These are phyloP conservation scores for Euphorbia pulcherrima DNA, from an alignment of 345 rosid genomes.

Conservation along the genomic window DNA sequence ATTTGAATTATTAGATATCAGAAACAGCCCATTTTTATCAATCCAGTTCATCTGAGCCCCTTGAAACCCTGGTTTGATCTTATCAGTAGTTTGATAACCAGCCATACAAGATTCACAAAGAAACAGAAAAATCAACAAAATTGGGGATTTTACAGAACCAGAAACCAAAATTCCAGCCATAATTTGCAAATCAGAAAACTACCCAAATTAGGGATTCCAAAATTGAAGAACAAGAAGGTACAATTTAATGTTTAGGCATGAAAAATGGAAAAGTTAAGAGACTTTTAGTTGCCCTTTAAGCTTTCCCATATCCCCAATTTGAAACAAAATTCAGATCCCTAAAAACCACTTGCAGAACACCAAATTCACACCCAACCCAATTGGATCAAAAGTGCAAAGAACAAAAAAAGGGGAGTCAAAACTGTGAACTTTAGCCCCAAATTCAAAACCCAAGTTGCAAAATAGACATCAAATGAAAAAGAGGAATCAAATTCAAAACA, in stretches of 20 bases:
- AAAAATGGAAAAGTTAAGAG: not conserved
- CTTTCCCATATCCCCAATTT: no score
- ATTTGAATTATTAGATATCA: slow-evolving; percentile 50
- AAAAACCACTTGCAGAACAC: not conserved
- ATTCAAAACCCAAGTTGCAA: slow-evolving; percentile 12
- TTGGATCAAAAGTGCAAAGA: not conserved
- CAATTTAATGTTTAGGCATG: not conserved
- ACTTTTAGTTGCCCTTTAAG: not conserved
- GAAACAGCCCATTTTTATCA: slow-evolving; percentile 58
- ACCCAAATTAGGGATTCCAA: no score
- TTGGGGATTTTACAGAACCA: slow-evolving; percentile 26
- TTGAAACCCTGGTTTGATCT: slow-evolving; percentile 40
- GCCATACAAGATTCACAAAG: slow-evolving; percentile 26
- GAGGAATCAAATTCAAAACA: slow-evolving; percentile 11
- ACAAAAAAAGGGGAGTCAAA: not conserved
- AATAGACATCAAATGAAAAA: not conserved
- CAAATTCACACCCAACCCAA: not conserved
- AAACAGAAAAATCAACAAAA: slow-evolving; percentile 29
- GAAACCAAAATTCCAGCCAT: not conserved
- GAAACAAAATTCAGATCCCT: not conserved
- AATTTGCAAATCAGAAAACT: slow-evolving; percentile 5
- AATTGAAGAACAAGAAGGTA: not conserved
- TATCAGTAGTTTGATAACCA: slow-evolving; percentile 31
- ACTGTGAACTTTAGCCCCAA: slow-evolving; percentile 10
- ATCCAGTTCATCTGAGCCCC: slow-evolving; percentile 77